These are phyloP conservation scores for Termitomyces sp. DNA, from an alignment of 768 basidiomycete genomes.

Conservation along the genomic window DNA sequence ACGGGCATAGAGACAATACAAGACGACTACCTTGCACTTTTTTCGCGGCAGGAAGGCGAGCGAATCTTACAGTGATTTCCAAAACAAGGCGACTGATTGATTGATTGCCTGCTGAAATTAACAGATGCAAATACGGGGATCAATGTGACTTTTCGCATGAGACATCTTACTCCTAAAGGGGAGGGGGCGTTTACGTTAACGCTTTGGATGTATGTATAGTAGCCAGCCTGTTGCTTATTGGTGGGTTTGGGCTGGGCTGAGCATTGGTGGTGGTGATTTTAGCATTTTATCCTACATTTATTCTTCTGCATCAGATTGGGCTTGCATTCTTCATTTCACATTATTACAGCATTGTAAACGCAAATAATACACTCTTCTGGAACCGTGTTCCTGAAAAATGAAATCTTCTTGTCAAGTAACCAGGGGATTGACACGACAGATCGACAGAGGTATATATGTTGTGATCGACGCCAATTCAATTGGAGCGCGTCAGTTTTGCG, in stretches of 20 bases:
- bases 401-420: no score
- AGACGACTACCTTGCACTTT: constrained; percentile 83
- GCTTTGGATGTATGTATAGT: background rate
- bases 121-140: constrained; percentile 88
- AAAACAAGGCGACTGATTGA: constrained; percentile 39
- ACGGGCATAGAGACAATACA: constrained; percentile 74
- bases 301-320: constrained; percentile 9
- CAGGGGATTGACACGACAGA: no score
- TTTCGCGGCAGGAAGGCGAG: constrained; percentile 92
- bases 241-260: background rate
- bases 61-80: constrained; percentile 38
- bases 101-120: constrained; percentile 42
- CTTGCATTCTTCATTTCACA: constrained; percentile 3
- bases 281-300: constrained; percentile 18
- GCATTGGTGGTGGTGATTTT: background rate
- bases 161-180: constrained; percentile 26
- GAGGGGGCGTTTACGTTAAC: constrained; percentile 11
- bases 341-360: constrained; percentile 3
- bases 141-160: constrained; percentile 85
- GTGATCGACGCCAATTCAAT: no score
- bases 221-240: no score
- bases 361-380: background rate
- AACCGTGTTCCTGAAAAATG: no score
- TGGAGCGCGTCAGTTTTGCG: no score
- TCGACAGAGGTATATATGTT: no score